Conservation (phyloP, 1,284 basidiomycete genomes). For the Rhizopogon parksii region DNA sequence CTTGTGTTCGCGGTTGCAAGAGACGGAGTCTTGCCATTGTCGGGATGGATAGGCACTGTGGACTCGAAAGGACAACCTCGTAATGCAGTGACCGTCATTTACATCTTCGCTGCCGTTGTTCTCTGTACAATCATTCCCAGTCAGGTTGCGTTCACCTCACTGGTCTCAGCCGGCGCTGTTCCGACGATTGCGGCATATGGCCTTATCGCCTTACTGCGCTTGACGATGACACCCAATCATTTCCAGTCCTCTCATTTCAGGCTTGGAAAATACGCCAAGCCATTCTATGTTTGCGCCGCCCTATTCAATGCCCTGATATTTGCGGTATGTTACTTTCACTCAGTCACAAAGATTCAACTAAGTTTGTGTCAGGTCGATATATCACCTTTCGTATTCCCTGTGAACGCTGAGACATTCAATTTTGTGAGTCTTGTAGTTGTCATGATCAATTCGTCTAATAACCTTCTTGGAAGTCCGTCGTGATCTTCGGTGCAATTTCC, state of each 20-base stretch:
- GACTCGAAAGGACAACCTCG: slow-evolving; percentile 64
- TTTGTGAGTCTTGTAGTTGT: slow-evolving; percentile 47
- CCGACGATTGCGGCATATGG: slow-evolving; percentile 82
- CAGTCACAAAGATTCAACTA: slow-evolving; percentile 4
- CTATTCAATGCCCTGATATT: slow-evolving; percentile 71
- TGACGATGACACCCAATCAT: slow-evolving; percentile 67
- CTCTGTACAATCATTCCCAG: slow-evolving; percentile 82
- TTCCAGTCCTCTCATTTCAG: slow-evolving; percentile 68
- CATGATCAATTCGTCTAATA: slow-evolving; percentile 11
- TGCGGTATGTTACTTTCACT: slow-evolving; percentile 40
- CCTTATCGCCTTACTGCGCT: slow-evolving; percentile 63
- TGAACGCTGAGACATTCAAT: slow-evolving; percentile 67
- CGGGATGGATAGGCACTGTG: slow-evolving; percentile 72
- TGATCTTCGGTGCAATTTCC: slow-evolving; percentile 73
- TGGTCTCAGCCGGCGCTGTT: slow-evolving; percentile 74
- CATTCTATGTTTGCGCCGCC: slow-evolving; percentile 61
- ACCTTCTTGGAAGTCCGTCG: slow-evolving; percentile 44
- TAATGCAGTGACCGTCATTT: slow-evolving; percentile 79
- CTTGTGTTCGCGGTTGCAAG: slow-evolving; percentile 83
- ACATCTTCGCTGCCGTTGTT: slow-evolving; percentile 61
- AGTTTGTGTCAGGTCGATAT: slow-evolving; percentile 50
- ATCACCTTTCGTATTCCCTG: slow-evolving; percentile 80
- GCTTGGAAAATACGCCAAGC: slow-evolving; percentile 57
- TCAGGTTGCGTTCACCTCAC: slow-evolving; percentile 79
- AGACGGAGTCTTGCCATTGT: slow-evolving; percentile 79